A percentile compares a stretch with the other conserved stretches of the same genome.
Evolutionary conservation across 345 rosid species (phyloP).

Genomic region (Pugionium dolabratum): DNA sequence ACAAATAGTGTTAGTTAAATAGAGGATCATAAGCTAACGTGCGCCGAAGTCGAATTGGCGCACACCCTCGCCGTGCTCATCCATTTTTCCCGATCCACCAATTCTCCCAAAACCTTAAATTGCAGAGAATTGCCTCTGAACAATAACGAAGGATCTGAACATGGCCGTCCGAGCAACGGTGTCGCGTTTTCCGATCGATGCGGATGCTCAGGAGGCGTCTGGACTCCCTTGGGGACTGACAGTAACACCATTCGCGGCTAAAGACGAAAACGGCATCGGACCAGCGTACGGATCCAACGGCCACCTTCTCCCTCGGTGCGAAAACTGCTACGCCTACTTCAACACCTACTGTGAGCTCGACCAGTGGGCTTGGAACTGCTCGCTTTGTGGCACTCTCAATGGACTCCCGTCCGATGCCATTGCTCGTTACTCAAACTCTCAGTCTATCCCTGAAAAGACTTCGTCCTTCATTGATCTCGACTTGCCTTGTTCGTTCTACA

Average conservation of each 20-base stretch:
- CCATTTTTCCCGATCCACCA: constrained; percentile 19
- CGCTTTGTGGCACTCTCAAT: constrained; percentile 89
- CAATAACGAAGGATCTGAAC: background rate
- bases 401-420: constrained; percentile 74
- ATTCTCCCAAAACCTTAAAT: background rate
- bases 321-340: constrained; percentile 92
- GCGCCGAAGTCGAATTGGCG: constrained; percentile 25
- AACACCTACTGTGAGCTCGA: constrained; percentile 90
- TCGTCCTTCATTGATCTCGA: constrained; percentile 96
- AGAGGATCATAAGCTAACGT: constrained; percentile 3
- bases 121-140: background rate
- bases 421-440: constrained; percentile 75
- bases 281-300: constrained; percentile 85
- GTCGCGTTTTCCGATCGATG: constrained; percentile 75
- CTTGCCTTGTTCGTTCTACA: constrained; percentile 55
- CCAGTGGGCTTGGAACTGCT: constrained; percentile 96
- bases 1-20: background rate
- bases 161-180: constrained; percentile 89
- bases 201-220: constrained; percentile 74
- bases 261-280: constrained; percentile 79
- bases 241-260: constrained; percentile 78
- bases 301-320: constrained; percentile 85
- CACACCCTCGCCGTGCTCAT: constrained; percentile 24
- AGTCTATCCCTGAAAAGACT: constrained; percentile 79
- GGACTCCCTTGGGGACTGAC: constrained; percentile 95